Evolutionary conservation across 2,329 filamentous ascomycete genomes (phyloP), one percentile per base, ranked within the genome.

Genomic region (Fusarium abutilonis): DNA sequence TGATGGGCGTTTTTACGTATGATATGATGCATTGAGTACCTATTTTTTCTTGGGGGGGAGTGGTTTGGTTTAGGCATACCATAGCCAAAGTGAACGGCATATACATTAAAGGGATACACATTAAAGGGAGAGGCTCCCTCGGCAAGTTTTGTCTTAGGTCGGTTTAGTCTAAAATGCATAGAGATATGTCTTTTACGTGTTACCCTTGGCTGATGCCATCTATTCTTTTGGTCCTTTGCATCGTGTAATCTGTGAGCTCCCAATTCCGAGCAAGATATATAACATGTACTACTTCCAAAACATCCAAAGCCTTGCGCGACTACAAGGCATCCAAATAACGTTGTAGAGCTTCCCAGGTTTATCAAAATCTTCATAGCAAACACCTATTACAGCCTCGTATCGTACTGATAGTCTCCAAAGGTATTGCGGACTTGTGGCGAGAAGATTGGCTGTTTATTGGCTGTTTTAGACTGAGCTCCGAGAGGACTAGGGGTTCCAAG

Each of bases 21-120:
- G 62, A 64, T 45, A 66, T 49, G 48, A 54, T 62, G 61, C 57
- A 64, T 64, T 55, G 39, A 52, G 48, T 59, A 59, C 34, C 34
- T 43, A 21, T 42, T 19, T 64, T 56, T 47, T 60, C 4, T 19
- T 19, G 19, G 19, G 19, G 19, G 39, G 31, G 34, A 46, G 14
- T 41, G 56, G 48, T 62, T 47, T 57, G 52, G 59, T 28, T 56
- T 46, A 38, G 41, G 52, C 15, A 63, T 57, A 63, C 46, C 57
- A 45, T 52, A 31, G 48, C 62, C 63, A 45, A 23, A 17, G 45
- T 48, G 46, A 38, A 65, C 49, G 34, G 57, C 61, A 26, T 26
- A 64, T 62, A 59, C 49, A 44, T 62, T 19, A 21, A 38, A 47
- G 52, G 57, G 57, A 26, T 26, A 64, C 57, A 59, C 49, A 44